Evolutionary conservation across 345 rosid species (phyloP).

Genomic region (Mercurialis annua): DNA sequence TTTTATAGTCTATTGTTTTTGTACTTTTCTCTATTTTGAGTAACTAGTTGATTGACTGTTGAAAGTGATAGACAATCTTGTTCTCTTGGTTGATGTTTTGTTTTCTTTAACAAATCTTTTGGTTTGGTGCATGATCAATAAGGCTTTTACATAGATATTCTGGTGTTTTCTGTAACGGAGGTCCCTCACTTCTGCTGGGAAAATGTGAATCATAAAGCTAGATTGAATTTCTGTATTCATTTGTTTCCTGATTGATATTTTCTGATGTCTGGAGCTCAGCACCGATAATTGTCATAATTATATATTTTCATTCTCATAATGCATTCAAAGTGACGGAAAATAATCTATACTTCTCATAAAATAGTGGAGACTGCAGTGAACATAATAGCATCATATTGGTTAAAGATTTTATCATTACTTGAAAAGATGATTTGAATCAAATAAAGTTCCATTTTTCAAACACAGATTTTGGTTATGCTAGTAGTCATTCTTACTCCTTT

Average conservation of each 20-base stretch:
- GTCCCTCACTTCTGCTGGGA: background rate
- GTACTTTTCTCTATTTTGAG: background rate
- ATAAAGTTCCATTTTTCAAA: background rate
- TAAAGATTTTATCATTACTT: background rate
- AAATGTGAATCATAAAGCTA: background rate
- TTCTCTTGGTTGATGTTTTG: conserved; percentile 7
- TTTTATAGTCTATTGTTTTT: background rate
- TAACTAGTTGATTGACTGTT: conserved; percentile 6
- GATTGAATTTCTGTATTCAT: background rate
- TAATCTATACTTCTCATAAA: background rate
- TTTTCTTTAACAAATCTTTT: background rate
- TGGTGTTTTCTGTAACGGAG: background rate
- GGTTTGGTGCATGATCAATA: background rate
- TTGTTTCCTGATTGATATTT: too few relatives aligned
- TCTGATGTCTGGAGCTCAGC: background rate
- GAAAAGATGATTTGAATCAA: background rate
- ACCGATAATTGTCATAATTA: background rate
- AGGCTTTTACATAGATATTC: background rate
- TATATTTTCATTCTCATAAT: background rate
- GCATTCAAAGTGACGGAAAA: background rate
- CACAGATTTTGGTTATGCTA: background rate
- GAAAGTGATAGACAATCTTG: conserved; percentile 14
- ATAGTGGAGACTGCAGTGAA: background rate
- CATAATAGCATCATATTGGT: background rate
- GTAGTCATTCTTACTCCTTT: background rate